phyloP scores from a whole-genome alignment of 345 rosid species.

The Adansonia digitata region DNA sequence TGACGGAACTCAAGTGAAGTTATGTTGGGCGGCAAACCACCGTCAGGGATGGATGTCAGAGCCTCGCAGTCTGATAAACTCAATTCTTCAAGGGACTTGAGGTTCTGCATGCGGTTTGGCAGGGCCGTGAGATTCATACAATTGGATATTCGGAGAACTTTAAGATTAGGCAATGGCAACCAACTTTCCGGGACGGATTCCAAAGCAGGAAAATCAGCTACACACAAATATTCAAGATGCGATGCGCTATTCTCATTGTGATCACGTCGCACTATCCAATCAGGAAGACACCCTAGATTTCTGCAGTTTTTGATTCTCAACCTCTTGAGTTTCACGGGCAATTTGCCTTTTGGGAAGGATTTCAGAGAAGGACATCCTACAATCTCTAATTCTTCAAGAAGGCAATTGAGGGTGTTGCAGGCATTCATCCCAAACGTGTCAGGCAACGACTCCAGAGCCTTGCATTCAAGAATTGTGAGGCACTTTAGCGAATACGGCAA shows the following conservation, averaged over 20 bases:
- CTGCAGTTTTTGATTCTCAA: background rate
- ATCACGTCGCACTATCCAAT: background rate
- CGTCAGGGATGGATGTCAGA: conserved; percentile 18
- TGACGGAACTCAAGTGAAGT: background rate
- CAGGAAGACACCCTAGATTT: background rate
- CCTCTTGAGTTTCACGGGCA: background rate
- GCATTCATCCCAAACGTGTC: background rate
- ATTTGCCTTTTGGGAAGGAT: background rate
- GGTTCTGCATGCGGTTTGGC: conserved; percentile 14
- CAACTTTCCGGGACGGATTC: conserved; percentile 12
- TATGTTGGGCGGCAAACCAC: conserved; percentile 28
- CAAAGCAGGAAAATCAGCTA: conserved; percentile 5
- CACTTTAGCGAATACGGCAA: background rate
- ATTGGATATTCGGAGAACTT: background rate
- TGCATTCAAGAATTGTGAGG: background rate
- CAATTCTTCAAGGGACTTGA: conserved; percentile 18
- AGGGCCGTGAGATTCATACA: conserved; percentile 17
- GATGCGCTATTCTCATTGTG: background rate
- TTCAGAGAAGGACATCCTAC: conserved; percentile 18
- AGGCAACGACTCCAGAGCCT: background rate
- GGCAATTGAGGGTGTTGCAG: background rate
- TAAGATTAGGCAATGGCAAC: conserved; percentile 13
- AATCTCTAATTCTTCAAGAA: conserved; percentile 16
- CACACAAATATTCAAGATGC: conserved; percentile 4
- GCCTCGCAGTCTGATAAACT: background rate